These are phyloP conservation scores for Arthromyces matolae DNA, from an alignment of 768 basidiomycete species.

Conservation along the genomic window DNA sequence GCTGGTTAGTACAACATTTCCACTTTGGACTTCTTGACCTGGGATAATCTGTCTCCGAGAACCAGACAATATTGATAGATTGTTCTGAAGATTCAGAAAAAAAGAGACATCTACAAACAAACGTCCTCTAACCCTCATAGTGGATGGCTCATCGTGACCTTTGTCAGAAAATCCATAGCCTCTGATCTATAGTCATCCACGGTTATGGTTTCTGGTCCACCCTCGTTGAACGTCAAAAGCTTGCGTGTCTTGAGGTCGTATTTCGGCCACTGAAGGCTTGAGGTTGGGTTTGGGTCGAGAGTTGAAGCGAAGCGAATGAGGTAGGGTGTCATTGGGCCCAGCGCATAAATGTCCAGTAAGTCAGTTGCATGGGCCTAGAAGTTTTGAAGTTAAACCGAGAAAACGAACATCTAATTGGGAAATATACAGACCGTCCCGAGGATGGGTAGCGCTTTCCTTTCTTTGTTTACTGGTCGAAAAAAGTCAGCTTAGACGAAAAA, in stretches of 20 bases:
- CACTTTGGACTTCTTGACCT: no score
- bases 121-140: slow-evolving; percentile 20
- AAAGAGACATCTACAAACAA: not conserved
- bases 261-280: slow-evolving; percentile 40
- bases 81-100: not conserved
- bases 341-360: slow-evolving; percentile 37
- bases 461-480: slow-evolving; percentile 1
- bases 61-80: not conserved
- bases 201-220: slow-evolving; percentile 29
- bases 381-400: not conserved
- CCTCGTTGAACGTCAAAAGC: slow-evolving; percentile 40
- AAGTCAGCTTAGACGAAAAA: not conserved
- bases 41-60: no score
- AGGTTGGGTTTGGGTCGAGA: slow-evolving; percentile 41
- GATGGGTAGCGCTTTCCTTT: slow-evolving; percentile 9
- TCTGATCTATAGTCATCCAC: slow-evolving; percentile 41
- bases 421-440: slow-evolving; percentile 38
- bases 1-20: no score
- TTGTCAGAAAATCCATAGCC: slow-evolving; percentile 35
- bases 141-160: slow-evolving; percentile 30
- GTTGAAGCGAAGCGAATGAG: slow-evolving; percentile 42
- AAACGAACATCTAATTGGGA: slow-evolving; percentile 3
- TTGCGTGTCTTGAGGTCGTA: slow-evolving; percentile 35
- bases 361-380: slow-evolving; percentile 42
- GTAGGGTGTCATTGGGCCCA: slow-evolving; percentile 41